Percentiles rank a stretch among this genome's conserved stretches.
phyloP scores from a whole-genome alignment of 495 filamentous ascomycete species.

The Penicillium antarcticum region DNA sequence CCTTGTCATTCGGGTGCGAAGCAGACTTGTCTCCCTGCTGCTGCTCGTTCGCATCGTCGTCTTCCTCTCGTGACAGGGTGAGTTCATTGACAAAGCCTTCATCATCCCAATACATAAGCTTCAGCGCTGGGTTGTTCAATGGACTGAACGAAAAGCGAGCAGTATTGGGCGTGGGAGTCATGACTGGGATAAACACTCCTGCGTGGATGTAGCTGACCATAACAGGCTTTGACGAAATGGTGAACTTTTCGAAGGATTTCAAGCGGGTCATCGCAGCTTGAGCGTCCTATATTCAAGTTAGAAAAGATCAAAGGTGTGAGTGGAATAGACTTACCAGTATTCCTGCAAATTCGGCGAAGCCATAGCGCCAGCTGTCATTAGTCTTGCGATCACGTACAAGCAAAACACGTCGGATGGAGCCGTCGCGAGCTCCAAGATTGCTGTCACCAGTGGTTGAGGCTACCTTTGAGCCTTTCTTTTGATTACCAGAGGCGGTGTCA shows the following conservation, averaged over 20 bases:
- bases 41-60: conserved; percentile 18
- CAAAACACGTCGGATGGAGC: conserved; percentile 73
- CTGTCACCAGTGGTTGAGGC: conserved; percentile 71
- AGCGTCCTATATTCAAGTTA: conserved; percentile 58
- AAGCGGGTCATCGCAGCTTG: conserved; percentile 72
- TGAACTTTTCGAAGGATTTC: conserved; percentile 75
- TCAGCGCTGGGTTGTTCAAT: conserved; percentile 63
- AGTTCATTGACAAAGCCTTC: conserved; percentile 70
- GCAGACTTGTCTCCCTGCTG: conserved; percentile 29
- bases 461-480: conserved; percentile 62
- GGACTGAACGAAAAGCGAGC: conserved; percentile 69
- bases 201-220: conserved; percentile 77
- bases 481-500: conserved; percentile 15
- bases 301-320: not conserved
- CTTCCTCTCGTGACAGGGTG: conserved; percentile 52
- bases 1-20: conserved; percentile 39
- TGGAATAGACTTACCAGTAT: conserved; percentile 38
- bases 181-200: conserved; percentile 79
- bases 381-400: conserved; percentile 71
- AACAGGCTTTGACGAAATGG: conserved; percentile 76
- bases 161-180: conserved; percentile 52
- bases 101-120: conserved; percentile 82
- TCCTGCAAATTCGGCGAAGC: conserved; percentile 85
- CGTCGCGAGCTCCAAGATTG: conserved; percentile 71
- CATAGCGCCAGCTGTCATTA: conserved; percentile 81